Evolutionary conservation across 2,329 filamentous ascomycete species (phyloP), one percentile per base, ranked within the genome.

Genomic region (Apiospora arundinis): DNA sequence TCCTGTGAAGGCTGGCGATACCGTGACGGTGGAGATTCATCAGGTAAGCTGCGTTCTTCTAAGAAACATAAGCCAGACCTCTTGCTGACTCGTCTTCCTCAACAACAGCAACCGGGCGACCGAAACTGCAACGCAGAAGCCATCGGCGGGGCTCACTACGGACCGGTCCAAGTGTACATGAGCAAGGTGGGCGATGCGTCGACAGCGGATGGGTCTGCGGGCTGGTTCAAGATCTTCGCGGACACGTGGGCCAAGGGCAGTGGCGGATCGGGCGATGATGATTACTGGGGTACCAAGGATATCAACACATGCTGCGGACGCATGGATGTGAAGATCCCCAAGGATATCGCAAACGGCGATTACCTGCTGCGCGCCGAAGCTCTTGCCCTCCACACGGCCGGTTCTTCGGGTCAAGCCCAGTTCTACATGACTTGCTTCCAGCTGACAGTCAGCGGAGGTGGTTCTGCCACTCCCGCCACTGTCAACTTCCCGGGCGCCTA

Each of bases 171-270:
- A 67, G 82, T 87, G 0, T 88, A 88, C 77, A 81, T 88, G 70
- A 83, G 83, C 76, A 84, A 86, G 73, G 87, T 89, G 25, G 72
- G 80, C 37, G 83, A 88, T 75, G 83, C 87, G 4, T 77, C 82
- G 44, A 83, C 80, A 0, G 85, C 86, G 66, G 81, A 83, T 71
- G 83, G 83, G 14, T 79, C 81, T 1, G 76, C 32, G 3, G 77
- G 79, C 4, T 89, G 85, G 85, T 88, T 88, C 82, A 89, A 89
- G 81, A 83, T 89, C 72, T 86, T 83, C 74, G 82, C 85, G 72
- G 82, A 86, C 73, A 83, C 85, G 2, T 84, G 85, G 82, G 73
- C 78, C 1, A 80, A 80, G 71, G 48, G 48, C 46, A 46, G 45
- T 18, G 37, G 45, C 32, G 78, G 80, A n/a, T 84, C 84, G 52